These are phyloP conservation scores for Polyporus arcularius DNA, from an alignment of 768 basidiomycete species.

Conservation along the genomic window DNA sequence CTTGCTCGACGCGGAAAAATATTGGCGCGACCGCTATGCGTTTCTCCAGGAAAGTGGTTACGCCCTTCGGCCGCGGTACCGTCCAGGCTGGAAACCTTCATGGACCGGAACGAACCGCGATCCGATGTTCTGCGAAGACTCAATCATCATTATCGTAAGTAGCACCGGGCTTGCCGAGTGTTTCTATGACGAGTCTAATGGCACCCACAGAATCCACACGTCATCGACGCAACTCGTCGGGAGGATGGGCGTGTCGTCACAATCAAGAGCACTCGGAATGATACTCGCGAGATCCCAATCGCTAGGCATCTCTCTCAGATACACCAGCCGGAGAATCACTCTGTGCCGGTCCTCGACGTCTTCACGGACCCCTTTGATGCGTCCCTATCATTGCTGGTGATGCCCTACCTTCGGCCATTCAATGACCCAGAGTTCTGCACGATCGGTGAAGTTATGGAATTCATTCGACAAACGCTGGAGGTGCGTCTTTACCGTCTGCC, in stretches of 20 bases:
- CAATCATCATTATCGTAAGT: constrained; percentile 2
- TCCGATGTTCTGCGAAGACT: constrained; percentile 19
- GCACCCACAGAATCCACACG: neutral
- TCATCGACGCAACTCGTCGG: constrained; percentile 18
- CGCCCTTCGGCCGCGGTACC: constrained; percentile 21
- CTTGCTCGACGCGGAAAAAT: neutral
- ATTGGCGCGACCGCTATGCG: constrained; percentile 16
- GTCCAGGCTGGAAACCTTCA: constrained; percentile 13
- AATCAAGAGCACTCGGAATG: constrained; percentile 1
- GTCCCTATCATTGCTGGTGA: constrained; percentile 21
- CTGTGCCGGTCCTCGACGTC: constrained; percentile 23
- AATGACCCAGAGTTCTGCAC: constrained; percentile 28
- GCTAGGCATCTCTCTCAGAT: neutral
- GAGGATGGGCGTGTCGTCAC: constrained; percentile 9
- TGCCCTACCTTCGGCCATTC: constrained; percentile 27
- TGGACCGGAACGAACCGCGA: constrained; percentile 16
- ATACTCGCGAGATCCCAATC: constrained; percentile 12
- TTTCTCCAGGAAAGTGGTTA: constrained; percentile 18
- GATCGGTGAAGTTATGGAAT: constrained; percentile 23
- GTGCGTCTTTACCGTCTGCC: too few species aligned
- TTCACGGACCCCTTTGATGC: constrained; percentile 20
- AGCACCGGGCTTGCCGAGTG: neutral
- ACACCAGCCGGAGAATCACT: constrained; percentile 23
- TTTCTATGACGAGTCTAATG: too few species aligned
- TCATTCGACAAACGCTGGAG: constrained; percentile 21